Percentiles rank a stretch among this genome's conserved stretches.
Evolutionary conservation across 1,139 yeast genomes (phyloP).

Genomic region (Nadsonia starkeyi-henricii): DNA sequence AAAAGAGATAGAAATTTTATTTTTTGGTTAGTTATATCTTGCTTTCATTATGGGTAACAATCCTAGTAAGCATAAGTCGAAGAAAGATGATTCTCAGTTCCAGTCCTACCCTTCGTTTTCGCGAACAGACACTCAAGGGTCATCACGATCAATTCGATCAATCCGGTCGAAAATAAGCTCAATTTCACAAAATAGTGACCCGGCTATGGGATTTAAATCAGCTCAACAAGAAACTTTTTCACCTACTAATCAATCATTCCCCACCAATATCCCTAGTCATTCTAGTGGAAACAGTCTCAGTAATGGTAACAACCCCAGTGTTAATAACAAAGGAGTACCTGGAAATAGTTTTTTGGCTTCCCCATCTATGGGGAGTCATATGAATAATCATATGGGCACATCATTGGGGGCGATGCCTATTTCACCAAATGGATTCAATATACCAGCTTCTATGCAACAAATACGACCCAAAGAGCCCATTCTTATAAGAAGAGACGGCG

Average conservation of each 20-base stretch:
- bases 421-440: not conserved
- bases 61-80: conserved; percentile 20
- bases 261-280: conserved; percentile 1
- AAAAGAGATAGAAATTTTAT: too few relatives aligned
- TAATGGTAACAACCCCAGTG: not conserved
- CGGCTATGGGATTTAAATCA: not conserved
- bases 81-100: conserved; percentile 14
- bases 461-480: conserved; percentile 23
- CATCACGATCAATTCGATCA: conserved; percentile 24
- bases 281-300: conserved; percentile 2
- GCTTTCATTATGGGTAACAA: conserved; percentile 21
- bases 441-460: conserved; percentile 22
- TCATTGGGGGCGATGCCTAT: not conserved
- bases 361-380: not conserved
- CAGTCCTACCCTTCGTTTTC: conserved; percentile 27
- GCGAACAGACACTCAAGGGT: conserved; percentile 29
- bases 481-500: conserved; percentile 17
- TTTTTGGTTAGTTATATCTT: too few relatives aligned
- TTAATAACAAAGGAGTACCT: not conserved
- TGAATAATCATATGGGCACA: not conserved
- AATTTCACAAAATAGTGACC: conserved; percentile 9
- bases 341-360: not conserved
- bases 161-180: conserved; percentile 19
- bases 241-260: conserved; percentile 2
- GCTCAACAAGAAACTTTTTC: conserved; percentile 1